Evolutionary conservation across 768 basidiomycete genomes (phyloP).

Genomic region (Megacollybia marginata): DNA sequence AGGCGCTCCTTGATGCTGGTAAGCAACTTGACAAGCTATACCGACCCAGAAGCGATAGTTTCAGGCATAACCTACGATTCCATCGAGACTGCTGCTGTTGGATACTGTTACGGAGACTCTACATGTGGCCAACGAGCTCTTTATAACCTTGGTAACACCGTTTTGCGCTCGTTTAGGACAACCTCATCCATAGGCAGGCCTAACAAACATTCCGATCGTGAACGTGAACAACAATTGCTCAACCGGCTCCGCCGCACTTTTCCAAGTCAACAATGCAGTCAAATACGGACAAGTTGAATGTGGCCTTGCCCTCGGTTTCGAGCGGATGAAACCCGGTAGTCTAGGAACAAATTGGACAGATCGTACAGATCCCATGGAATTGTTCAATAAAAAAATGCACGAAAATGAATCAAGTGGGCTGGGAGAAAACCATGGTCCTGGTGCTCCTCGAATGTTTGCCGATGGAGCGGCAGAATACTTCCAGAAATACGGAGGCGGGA

Average conservation of each 20-base stretch:
- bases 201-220: conserved; percentile 77
- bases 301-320: conserved; percentile 78
- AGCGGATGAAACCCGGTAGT: conserved; percentile 75
- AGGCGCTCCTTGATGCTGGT: conserved; percentile 82
- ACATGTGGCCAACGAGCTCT: conserved; percentile 58
- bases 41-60: too few relatives aligned
- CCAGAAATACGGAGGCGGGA: conserved; percentile 58
- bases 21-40: too few relatives aligned
- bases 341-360: conserved; percentile 60
- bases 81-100: conserved; percentile 67
- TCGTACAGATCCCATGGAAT: conserved; percentile 36
- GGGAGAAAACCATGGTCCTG: conserved; percentile 62
- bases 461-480: conserved; percentile 77
- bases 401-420: conserved; percentile 43
- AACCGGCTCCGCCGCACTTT: conserved; percentile 74
- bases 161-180: background rate
- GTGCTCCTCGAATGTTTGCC: conserved; percentile 67
- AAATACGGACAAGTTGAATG: conserved; percentile 68
- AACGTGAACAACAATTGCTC: conserved; percentile 90
- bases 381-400: conserved; percentile 34
- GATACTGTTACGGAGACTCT: conserved; percentile 77
- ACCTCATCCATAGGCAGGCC: conserved; percentile 33
- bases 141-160: conserved; percentile 5
- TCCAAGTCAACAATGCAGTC: conserved; percentile 63
- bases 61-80: conserved; percentile 63